phyloP scores from a whole-genome alignment of 2,329 filamentous ascomycete species.

The Botrytis fragariae region DNA sequence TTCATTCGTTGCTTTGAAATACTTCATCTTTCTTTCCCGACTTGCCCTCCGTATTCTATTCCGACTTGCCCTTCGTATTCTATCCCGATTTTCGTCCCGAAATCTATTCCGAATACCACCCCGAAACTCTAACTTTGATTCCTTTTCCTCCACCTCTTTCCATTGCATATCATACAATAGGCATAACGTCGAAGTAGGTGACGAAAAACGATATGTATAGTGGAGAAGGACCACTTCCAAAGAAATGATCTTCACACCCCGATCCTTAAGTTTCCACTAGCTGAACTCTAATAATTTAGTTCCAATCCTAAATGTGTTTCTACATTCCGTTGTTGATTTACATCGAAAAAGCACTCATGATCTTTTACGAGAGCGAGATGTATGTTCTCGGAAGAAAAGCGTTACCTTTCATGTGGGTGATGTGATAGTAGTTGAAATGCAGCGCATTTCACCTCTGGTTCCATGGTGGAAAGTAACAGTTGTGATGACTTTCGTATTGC shows the following conservation, averaged over 20 bases:
- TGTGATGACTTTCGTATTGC: neutral
- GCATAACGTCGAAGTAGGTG: neutral
- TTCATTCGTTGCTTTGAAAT: neutral
- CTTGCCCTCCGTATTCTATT: too few relatives aligned
- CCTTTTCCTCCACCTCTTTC: neutral
- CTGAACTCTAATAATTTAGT: neutral
- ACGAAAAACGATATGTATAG: neutral
- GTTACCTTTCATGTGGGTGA: neutral
- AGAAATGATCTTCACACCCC: neutral
- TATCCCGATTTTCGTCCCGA: neutral
- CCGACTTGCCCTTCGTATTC: neutral
- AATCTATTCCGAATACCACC: too few relatives aligned
- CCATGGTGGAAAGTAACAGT: neutral
- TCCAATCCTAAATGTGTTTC: neutral
- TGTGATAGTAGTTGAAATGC: neutral
- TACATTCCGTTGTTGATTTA: neutral
- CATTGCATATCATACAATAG: neutral
- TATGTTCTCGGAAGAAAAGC: too few relatives aligned
- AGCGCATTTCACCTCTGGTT: neutral
- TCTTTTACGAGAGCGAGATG: too few relatives aligned
- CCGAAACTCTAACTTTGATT: neutral
- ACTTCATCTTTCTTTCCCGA: neutral
- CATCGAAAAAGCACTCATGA: neutral
- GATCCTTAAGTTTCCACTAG: neutral
- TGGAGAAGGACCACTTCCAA: neutral